Percentiles rank a stretch among this genome's conserved stretches.
phyloP scores from a whole-genome alignment of 164 flowering plant genomes.

The Berberis thunbergii region DNA sequence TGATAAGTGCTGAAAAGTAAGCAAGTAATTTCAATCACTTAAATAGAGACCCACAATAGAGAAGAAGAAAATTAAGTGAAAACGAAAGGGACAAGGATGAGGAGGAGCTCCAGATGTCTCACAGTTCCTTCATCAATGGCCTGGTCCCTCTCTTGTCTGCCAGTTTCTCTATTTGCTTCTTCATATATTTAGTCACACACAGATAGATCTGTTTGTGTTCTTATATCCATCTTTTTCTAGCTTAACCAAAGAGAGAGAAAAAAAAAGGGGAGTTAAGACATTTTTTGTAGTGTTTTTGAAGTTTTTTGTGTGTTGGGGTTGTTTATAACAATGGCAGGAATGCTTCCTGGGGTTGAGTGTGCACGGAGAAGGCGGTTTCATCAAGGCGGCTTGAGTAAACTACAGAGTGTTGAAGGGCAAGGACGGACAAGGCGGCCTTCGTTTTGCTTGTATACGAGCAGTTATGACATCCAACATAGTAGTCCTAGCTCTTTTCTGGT shows the following conservation, averaged over 20 bases:
- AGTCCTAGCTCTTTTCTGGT: conserved; percentile 25
- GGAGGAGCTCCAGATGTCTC: too few relatives aligned
- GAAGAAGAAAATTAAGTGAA: too few relatives aligned
- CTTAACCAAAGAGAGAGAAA: too few relatives aligned
- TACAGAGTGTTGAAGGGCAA: conserved; percentile 8
- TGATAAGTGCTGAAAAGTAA: too few relatives aligned
- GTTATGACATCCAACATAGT: conserved; percentile 19
- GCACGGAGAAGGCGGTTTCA: conserved; percentile 59
- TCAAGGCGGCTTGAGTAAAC: conserved; percentile 16
- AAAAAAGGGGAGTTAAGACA: too few relatives aligned
- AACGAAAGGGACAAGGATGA: too few relatives aligned
- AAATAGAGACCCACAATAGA: too few relatives aligned
- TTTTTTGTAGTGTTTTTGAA: too few relatives aligned
- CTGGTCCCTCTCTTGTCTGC: background rate
- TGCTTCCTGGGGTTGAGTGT: conserved; percentile 63
- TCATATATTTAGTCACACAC: background rate
- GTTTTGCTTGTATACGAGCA: conserved; percentile 28
- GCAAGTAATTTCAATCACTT: too few relatives aligned
- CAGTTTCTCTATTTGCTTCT: background rate
- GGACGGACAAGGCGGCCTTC: conserved; percentile 19
- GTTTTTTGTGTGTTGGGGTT: too few relatives aligned
- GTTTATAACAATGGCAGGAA: conserved; percentile 42
- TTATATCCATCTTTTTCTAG: too few relatives aligned
- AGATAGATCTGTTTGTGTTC: too few relatives aligned
- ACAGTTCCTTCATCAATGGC: background rate